Evolutionary conservation across 176 grass and related monocot genomes (phyloP).

Genomic region (Oryza punctata): DNA sequence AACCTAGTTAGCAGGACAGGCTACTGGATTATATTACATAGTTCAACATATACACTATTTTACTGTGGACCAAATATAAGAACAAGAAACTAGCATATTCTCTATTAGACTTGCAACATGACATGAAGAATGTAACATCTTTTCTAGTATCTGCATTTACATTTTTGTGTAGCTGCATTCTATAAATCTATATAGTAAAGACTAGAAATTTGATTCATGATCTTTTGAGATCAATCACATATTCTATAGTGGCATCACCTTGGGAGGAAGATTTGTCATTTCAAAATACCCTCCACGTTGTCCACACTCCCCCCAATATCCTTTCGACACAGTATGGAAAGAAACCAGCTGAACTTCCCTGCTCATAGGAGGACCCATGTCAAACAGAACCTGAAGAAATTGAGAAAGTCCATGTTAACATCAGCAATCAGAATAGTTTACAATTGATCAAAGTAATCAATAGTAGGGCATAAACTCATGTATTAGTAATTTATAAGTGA

Average conservation of each 20-base stretch:
- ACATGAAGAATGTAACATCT: conserved; percentile 31
- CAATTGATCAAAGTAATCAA: conserved; percentile 8
- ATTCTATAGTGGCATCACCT: conserved; percentile 55
- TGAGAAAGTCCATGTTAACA: conserved; percentile 24
- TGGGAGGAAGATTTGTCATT: conserved; percentile 94
- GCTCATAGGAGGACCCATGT: conserved; percentile 76
- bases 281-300: conserved; percentile 99
- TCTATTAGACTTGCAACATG: not conserved
- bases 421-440: not conserved
- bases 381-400: conserved; percentile 74
- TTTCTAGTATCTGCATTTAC: conserved; percentile 11
- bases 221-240: conserved; percentile 21
- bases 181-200: not conserved
- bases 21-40: conserved; percentile 7
- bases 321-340: conserved; percentile 98
- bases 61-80: not conserved
- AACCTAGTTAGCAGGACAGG: conserved; percentile 8
- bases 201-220: not conserved
- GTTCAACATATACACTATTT: conserved; percentile 11
- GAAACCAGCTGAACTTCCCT: conserved; percentile 94
- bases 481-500: not conserved
- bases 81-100: not conserved
- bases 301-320: conserved; percentile 99
- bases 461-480: conserved; percentile 6
- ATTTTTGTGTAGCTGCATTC: conserved; percentile 9